Evolutionary conservation across 2,329 filamentous ascomycete genomes (phyloP).

Genomic region (Ilyonectria destructans): DNA sequence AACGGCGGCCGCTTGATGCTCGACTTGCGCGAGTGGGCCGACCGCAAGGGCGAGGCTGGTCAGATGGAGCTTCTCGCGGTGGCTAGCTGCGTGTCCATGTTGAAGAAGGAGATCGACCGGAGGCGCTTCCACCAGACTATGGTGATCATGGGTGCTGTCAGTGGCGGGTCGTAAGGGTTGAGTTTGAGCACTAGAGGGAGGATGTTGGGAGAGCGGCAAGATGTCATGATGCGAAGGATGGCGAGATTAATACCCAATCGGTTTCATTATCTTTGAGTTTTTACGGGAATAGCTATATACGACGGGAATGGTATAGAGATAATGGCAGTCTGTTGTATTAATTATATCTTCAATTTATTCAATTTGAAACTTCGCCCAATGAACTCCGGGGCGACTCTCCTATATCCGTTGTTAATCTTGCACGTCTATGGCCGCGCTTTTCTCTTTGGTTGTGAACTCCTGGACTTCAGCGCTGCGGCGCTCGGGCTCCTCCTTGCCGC

Average conservation of each 20-base stretch:
- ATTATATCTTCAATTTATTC: background rate
- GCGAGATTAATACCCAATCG: conserved; percentile 23
- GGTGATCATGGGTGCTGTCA: conserved; percentile 56
- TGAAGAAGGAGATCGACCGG: conserved; percentile 78
- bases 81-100: conserved; percentile 72
- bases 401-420: conserved; percentile 33
- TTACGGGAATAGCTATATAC: background rate
- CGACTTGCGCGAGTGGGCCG: conserved; percentile 58
- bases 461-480: conserved; percentile 44
- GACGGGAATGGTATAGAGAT: background rate
- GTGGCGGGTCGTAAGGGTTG: conserved; percentile 22
- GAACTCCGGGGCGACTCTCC: background rate
- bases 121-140: conserved; percentile 67
- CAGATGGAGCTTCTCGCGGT: conserved; percentile 68
- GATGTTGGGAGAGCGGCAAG: background rate
- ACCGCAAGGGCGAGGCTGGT: conserved; percentile 51
- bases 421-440: conserved; percentile 44
- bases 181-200: background rate
- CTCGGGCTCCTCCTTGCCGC: conserved; percentile 49
- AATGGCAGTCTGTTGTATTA: background rate
- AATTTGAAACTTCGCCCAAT: background rate
- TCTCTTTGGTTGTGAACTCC: conserved; percentile 43
- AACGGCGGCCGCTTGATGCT: conserved; percentile 67
- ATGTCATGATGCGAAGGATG: no score
- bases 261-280: background rate